Percentiles rank a stretch among this genome's conserved stretches.
Evolutionary conservation across 495 filamentous ascomycete species (phyloP).

Genomic region (Daldinia loculata): DNA sequence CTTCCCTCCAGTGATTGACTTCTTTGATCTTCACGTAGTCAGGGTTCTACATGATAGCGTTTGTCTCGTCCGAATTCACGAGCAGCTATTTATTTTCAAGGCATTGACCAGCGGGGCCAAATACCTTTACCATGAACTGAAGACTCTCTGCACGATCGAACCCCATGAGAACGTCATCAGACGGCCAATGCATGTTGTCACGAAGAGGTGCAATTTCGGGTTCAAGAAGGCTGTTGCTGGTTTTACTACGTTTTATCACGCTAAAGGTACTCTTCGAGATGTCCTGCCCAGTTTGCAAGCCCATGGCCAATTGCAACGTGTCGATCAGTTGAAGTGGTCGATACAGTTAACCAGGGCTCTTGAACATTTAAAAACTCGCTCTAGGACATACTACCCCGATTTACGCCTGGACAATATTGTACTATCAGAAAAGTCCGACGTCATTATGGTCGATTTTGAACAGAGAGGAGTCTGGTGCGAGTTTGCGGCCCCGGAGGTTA

Average conservation of each 20-base stretch:
- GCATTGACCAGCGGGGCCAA: slow-evolving; percentile 58
- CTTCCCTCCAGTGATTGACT: slow-evolving; percentile 50
- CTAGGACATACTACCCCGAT: slow-evolving; percentile 58
- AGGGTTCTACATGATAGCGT: slow-evolving; percentile 58
- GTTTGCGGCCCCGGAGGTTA: slow-evolving; percentile 60
- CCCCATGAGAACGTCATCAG: slow-evolving; percentile 55
- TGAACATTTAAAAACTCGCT: slow-evolving; percentile 48
- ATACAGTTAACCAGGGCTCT: slow-evolving; percentile 55
- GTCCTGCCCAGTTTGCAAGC: slow-evolving; percentile 53
- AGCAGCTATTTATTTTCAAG: slow-evolving; percentile 57
- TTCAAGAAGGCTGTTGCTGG: slow-evolving; percentile 56
- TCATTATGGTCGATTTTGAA: slow-evolving; percentile 63
- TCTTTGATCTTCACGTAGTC: slow-evolving; percentile 51
- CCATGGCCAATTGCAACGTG: slow-evolving; percentile 46
- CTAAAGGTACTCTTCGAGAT: slow-evolving; percentile 54
- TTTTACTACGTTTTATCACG: slow-evolving; percentile 56
- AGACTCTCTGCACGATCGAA: slow-evolving; percentile 53
- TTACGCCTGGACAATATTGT: slow-evolving; percentile 60
- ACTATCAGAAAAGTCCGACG: slow-evolving; percentile 48
- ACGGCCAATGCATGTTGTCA: slow-evolving; percentile 54
- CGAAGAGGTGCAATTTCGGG: slow-evolving; percentile 56
- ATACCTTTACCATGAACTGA: slow-evolving; percentile 59
- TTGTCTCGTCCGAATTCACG: slow-evolving; percentile 51
- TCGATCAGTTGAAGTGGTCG: slow-evolving; percentile 55
- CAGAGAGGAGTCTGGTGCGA: slow-evolving; percentile 62